Conservation (phyloP, 768 basidiomycete species). For the Rhodotorula kratochvilovae region DNA sequence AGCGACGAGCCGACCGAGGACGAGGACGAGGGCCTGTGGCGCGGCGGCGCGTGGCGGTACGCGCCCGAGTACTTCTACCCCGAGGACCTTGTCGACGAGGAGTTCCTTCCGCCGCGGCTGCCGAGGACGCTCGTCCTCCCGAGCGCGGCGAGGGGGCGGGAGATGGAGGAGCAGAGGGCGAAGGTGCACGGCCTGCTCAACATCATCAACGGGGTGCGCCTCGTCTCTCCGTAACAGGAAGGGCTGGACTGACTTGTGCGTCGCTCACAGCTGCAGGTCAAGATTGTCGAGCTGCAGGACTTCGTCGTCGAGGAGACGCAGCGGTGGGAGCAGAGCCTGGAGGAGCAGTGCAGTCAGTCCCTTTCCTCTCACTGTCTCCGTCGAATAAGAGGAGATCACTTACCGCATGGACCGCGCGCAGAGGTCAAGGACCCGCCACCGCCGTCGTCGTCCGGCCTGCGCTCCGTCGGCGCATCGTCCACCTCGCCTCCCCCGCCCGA, state of each 20-base stretch:
- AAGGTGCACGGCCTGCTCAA: slow-evolving; percentile 20
- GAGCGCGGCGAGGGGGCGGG: neutral
- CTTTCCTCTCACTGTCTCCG: neutral
- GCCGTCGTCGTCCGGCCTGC: neutral
- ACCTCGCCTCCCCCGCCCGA: neutral
- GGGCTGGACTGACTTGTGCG: neutral
- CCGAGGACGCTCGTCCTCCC: slow-evolving; percentile 15
- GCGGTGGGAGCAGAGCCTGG: neutral
- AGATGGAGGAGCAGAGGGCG: slow-evolving; percentile 36
- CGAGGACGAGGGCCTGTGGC: neutral
- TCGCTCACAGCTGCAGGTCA: slow-evolving; percentile 12
- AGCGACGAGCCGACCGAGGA: neutral
- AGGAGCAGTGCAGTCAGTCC: slow-evolving; percentile 6
- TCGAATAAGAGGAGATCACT: neutral
- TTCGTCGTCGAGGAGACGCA: neutral
- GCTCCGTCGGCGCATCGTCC: slow-evolving; percentile 3
- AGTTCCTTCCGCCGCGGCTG: slow-evolving; percentile 17
- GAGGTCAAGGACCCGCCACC: neutral
- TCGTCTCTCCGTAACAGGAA: too few relatives aligned
- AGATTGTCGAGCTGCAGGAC: slow-evolving; percentile 8
- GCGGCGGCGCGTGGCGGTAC: neutral
- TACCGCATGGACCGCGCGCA: neutral
- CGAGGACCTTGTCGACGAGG: slow-evolving; percentile 22
- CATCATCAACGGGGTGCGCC: slow-evolving; percentile 24
- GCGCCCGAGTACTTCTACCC: slow-evolving; percentile 17